Evolutionary conservation across 306 rosid genomes (phyloP).

Genomic region (Datisca glomerata): DNA sequence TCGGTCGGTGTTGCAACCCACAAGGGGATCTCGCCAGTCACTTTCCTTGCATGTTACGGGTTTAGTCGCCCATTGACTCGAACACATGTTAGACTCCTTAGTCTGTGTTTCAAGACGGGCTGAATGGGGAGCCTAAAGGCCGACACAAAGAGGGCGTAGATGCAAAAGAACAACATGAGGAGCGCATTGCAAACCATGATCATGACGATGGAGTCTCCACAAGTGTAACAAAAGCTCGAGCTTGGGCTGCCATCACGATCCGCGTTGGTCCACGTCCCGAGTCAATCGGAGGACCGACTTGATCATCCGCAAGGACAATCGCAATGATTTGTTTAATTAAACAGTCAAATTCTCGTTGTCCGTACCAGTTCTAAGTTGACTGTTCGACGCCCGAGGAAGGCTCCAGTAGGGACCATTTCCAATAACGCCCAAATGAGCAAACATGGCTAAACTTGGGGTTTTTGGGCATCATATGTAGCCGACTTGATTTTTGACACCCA

Average conservation of each 20-base stretch:
- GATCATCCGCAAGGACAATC: too few relatives aligned
- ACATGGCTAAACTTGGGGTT: too few relatives aligned
- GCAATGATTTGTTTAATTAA: too few relatives aligned
- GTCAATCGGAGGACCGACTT: neutral
- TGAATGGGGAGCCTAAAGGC: neutral
- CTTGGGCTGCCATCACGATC: neutral
- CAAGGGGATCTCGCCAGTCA: conserved; percentile 1
- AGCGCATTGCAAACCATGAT: neutral
- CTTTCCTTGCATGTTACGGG: neutral
- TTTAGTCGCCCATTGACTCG: neutral
- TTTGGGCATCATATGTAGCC: too few relatives aligned
- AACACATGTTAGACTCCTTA: conserved; percentile 1
- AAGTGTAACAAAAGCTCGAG: neutral
- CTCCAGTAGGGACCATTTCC: too few relatives aligned
- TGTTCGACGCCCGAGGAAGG: too few relatives aligned
- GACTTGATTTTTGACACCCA: too few relatives aligned
- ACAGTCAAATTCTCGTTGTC: too few relatives aligned
- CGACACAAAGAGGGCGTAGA: neutral
- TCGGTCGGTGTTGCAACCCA: conserved; percentile 4
- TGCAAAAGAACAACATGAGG: neutral
- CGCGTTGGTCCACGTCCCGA: neutral
- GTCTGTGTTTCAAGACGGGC: conserved; percentile 3
- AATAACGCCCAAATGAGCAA: too few relatives aligned
- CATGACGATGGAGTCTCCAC: neutral
- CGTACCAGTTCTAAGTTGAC: too few relatives aligned